phyloP scores from a whole-genome alignment of 306 rosid genomes.

The Benincasa hispida region DNA sequence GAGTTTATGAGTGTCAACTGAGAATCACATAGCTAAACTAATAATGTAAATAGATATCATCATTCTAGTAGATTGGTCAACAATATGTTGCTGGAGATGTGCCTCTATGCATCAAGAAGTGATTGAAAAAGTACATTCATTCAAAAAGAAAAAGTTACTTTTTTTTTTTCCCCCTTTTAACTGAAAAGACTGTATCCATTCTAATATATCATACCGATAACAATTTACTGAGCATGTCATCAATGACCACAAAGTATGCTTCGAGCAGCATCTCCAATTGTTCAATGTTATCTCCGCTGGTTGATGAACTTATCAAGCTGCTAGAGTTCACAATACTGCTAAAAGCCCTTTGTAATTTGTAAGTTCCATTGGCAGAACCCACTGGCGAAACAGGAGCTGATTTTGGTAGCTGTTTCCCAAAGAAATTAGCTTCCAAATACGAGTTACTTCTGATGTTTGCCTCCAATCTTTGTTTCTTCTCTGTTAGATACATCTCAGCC shows the following conservation, averaged over 20 bases:
- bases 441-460: slow-evolving; percentile 33
- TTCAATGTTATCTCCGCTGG: slow-evolving; percentile 46
- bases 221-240: slow-evolving; percentile 31
- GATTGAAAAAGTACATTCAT: not conserved
- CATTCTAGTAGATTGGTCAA: not conserved
- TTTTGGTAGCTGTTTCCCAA: slow-evolving; percentile 26
- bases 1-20: not conserved
- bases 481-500: slow-evolving; percentile 44
- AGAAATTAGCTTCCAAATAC: slow-evolving; percentile 20
- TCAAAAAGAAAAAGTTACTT: not conserved
- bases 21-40: slow-evolving; percentile 1
- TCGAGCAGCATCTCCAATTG: slow-evolving; percentile 48
- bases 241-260: slow-evolving; percentile 37
- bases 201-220: slow-evolving; percentile 25
- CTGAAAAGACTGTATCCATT: not conserved
- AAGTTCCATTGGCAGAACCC: slow-evolving; percentile 27
- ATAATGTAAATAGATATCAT: not conserved
- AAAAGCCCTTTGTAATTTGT: slow-evolving; percentile 62
- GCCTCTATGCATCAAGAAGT: not conserved
- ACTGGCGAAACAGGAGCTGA: slow-evolving; percentile 84
- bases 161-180: not conserved
- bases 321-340: slow-evolving; percentile 52
- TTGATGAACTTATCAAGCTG: slow-evolving; percentile 48
- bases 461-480: slow-evolving; percentile 31
- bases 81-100: not conserved